These are phyloP conservation scores for Kondoa subrosea DNA, from an alignment of 768 basidiomycete genomes.

Conservation along the genomic window DNA sequence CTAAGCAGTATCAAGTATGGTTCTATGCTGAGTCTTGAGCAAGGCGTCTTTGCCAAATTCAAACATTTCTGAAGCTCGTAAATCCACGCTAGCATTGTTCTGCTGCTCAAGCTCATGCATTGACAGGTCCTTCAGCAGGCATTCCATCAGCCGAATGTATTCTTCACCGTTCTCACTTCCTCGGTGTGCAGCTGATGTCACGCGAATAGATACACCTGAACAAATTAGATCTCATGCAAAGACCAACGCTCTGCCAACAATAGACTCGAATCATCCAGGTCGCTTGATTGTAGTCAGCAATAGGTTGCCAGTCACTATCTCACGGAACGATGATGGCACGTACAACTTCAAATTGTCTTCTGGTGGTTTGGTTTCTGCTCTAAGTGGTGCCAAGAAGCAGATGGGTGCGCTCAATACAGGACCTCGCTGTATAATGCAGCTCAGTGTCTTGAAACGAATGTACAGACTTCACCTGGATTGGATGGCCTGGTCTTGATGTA, in stretches of 20 bases:
- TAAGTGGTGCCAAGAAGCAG: constrained; percentile 94
- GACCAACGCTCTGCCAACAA: not conserved
- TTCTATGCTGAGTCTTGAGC: too few species aligned
- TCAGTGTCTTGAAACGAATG: not conserved
- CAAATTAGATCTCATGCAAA: not conserved
- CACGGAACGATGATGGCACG: constrained; percentile 44
- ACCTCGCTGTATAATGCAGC: not conserved
- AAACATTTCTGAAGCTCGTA: too few species aligned
- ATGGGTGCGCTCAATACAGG: constrained; percentile 35
- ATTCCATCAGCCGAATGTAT: not conserved
- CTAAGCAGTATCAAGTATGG: too few species aligned
- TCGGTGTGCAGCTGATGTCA: not conserved
- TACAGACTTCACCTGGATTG: constrained; percentile 51
- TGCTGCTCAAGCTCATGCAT: too few species aligned
- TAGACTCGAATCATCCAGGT: constrained; percentile 4
- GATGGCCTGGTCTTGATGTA: constrained; percentile 50
- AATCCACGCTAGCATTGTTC: too few species aligned
- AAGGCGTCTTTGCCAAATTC: too few species aligned
- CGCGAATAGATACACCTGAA: not conserved
- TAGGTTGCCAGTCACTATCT: constrained; percentile 82
- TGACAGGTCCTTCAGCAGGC: not conserved
- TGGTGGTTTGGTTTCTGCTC: constrained; percentile 89
- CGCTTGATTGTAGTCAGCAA: constrained; percentile 43
- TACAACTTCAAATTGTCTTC: constrained; percentile 98
- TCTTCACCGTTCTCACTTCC: not conserved